These are phyloP conservation scores for Rhexocercosporidium sp. DNA, from an alignment of 2,329 filamentous ascomycete species.

Conservation along the genomic window DNA sequence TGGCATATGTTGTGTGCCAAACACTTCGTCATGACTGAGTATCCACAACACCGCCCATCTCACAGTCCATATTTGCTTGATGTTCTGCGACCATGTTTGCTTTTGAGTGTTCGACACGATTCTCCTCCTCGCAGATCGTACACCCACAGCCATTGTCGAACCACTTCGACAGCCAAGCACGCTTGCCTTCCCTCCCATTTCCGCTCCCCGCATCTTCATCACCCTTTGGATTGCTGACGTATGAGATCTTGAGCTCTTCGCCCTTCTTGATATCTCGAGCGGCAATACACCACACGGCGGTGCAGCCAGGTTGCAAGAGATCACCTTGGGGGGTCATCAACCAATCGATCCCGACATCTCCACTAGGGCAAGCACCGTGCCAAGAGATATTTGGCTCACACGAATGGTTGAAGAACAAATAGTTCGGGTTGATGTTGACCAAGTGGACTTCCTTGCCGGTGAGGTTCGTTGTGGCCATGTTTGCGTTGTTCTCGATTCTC, in stretches of 20 bases:
- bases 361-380: slow-evolving; percentile 26
- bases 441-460: slow-evolving; percentile 6
- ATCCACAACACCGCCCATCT: neutral
- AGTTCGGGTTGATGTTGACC: slow-evolving; percentile 33
- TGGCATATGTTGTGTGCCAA: neutral
- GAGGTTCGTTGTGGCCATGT: slow-evolving; percentile 24
- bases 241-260: slow-evolving; percentile 39
- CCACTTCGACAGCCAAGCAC: slow-evolving; percentile 35
- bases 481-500: slow-evolving; percentile 39
- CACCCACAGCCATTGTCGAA: slow-evolving; percentile 39
- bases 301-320: slow-evolving; percentile 30
- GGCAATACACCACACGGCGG: slow-evolving; percentile 31
- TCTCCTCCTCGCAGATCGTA: slow-evolving; percentile 32
- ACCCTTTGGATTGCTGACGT: slow-evolving; percentile 34
- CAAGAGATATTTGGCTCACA: slow-evolving; percentile 38
- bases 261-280: slow-evolving; percentile 33
- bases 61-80: neutral
- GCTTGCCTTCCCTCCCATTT: slow-evolving; percentile 15
- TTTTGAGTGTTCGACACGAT: slow-evolving; percentile 1
- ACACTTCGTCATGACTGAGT: neutral
- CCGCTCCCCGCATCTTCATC: neutral
- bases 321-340: slow-evolving; percentile 17
- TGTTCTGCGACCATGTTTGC: neutral
- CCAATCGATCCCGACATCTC: slow-evolving; percentile 8
- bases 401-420: slow-evolving; percentile 41